These are phyloP conservation scores for Trypethelium eluteriae DNA, from an alignment of 495 filamentous ascomycete genomes.

Conservation along the genomic window DNA sequence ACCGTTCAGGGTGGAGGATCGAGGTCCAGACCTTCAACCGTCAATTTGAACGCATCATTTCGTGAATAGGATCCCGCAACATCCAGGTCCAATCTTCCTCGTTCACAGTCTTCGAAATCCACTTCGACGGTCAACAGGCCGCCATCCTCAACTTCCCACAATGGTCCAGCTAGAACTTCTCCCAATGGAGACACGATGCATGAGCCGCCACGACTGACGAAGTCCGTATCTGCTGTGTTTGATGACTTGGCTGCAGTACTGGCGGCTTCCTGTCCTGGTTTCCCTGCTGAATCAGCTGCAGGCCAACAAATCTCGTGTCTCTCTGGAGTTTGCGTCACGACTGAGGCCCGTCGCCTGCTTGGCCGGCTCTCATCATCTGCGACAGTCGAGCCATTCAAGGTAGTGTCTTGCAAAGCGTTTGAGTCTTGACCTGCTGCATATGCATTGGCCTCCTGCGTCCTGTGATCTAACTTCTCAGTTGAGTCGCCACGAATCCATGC, in stretches of 20 bases:
- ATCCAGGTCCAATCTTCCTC: conserved; percentile 58
- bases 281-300: conserved; percentile 13
- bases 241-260: conserved; percentile 22
- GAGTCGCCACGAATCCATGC: conserved; percentile 43
- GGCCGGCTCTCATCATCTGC: conserved; percentile 3
- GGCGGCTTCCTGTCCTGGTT: conserved; percentile 8
- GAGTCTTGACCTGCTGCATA: neutral
- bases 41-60: conserved; percentile 73
- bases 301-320: conserved; percentile 51
- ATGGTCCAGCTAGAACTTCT: conserved; percentile 65
- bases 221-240: conserved; percentile 35
- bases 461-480: neutral
- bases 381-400: neutral
- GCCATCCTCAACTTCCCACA: conserved; percentile 72
- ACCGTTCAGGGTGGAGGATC: conserved; percentile 54
- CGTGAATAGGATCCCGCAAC: conserved; percentile 73
- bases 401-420: conserved; percentile 10
- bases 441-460: conserved; percentile 5
- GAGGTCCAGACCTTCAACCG: conserved; percentile 66
- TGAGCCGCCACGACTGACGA: conserved; percentile 65
- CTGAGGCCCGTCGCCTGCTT: conserved; percentile 25
- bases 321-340: conserved; percentile 41
- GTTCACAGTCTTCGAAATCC: conserved; percentile 57
- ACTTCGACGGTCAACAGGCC: conserved; percentile 45
- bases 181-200: conserved; percentile 76